Evolutionary conservation across 2,329 filamentous ascomycete genomes (phyloP), one percentile per base, ranked within the genome.

Genomic region (Cytospora chrysosperma): DNA sequence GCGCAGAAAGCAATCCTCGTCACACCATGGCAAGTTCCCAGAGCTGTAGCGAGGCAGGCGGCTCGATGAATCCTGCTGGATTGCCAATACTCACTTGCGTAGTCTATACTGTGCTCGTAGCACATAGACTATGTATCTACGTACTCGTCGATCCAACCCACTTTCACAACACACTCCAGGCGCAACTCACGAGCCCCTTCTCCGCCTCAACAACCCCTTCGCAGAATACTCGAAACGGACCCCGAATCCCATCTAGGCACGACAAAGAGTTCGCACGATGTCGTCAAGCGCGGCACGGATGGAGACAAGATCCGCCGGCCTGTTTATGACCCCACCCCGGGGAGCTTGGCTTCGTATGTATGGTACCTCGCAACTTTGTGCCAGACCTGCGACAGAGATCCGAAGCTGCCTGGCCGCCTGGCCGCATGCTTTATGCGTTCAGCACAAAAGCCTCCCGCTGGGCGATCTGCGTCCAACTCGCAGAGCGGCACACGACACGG

Each of bases 221-320:
- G 50, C 49, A 58, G 58, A 52, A 34, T 32, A 55, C 59, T 56
- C 63, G 59, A 65, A 62, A 65, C 59, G 30, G 57, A 27, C 30
- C 47, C 56, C 59, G 53, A 27, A 13, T 24, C 43, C 43, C 40
- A 34, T 50, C 26, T 26, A 34, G 52, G 54, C 59, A 57, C 62
- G 55, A 51, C 54, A 62, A 28, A 59, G 30, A 43, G 13, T 49
- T 37, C 49, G 54, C 47, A 12, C 32, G 55, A 47, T 32, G 28
- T 50, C 28, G 28, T 51, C 59, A 49, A 50, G 59, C 56, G 59
- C 30, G 51, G 54, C 34, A 61, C 60, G 34, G 32, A 28, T 61
- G 58, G 54, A 59, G 40, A 53, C 54, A 58, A 47, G 15, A 53
- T 32, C 40, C 21, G 43, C 13, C 26, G 24, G 27, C 40, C 4